A percentile compares a stretch with the other conserved stretches of the same genome.
phyloP scores from a whole-genome alignment of 2,329 filamentous ascomycete genomes.

The Chaetomium sp. region DNA sequence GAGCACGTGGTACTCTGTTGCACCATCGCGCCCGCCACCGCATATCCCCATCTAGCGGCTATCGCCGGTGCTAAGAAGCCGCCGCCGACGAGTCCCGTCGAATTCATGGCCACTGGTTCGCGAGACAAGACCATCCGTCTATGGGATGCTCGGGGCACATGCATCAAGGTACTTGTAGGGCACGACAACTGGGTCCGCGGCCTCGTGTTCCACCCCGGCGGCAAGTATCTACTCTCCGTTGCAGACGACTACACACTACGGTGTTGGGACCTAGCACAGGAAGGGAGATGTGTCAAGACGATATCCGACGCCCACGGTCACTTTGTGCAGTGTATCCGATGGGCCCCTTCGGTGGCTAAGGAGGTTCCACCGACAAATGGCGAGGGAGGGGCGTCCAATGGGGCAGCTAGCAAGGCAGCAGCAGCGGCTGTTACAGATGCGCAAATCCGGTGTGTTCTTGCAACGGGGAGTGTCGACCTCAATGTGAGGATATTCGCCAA shows the following conservation, averaged over 20 bases:
- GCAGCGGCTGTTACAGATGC: conserved; percentile 42
- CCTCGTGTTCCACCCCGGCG: conserved; percentile 82
- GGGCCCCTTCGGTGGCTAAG: conserved; percentile 72
- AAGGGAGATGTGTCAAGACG: conserved; percentile 82
- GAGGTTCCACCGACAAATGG: conserved; percentile 39
- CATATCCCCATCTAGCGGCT: conserved; percentile 69
- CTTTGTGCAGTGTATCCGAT: conserved; percentile 80
- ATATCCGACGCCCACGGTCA: conserved; percentile 71
- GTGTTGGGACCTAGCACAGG: conserved; percentile 90
- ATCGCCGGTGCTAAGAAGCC: conserved; percentile 79
- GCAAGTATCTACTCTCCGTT: conserved; percentile 80
- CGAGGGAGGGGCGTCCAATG: conserved; percentile 36
- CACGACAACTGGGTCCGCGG: conserved; percentile 94
- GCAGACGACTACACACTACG: conserved; percentile 87
- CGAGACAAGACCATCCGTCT: conserved; percentile 86
- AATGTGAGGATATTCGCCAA: conserved; percentile 73
- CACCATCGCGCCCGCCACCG: conserved; percentile 70
- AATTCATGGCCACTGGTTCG: conserved; percentile 84
- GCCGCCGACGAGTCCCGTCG: conserved; percentile 67
- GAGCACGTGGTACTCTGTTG: conserved; percentile 85
- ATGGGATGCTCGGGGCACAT: conserved; percentile 79
- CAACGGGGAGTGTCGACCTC: conserved; percentile 78
- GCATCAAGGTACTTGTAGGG: conserved; percentile 75
- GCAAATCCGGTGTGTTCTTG: conserved; percentile 76
- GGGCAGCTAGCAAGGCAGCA: conserved; percentile 41